Conservation (phyloP, 192 early-diverging fungal genomes). For the Umbelopsis isabellina region DNA sequence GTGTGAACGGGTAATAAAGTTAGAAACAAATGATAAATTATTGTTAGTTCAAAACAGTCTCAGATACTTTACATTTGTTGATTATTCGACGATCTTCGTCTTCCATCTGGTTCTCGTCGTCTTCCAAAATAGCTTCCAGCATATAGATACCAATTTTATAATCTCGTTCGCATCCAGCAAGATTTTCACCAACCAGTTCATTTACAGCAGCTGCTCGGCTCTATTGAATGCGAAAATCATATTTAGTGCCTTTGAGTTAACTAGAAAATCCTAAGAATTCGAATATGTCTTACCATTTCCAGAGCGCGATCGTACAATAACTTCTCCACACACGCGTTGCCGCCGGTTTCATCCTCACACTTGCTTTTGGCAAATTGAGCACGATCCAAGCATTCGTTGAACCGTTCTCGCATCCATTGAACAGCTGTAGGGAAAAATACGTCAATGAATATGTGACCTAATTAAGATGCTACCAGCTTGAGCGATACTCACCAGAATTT, state of each 20-base stretch:
- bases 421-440: constrained; percentile 50
- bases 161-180: constrained; percentile 68
- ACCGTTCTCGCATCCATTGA: constrained; percentile 88
- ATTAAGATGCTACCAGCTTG: not conserved
- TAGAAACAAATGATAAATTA: not conserved
- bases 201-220: constrained; percentile 64
- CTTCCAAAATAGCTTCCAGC: constrained; percentile 72
- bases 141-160: constrained; percentile 80
- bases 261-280: not conserved
- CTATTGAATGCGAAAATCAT: constrained; percentile 27
- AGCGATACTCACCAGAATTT: constrained; percentile 35
- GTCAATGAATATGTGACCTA: not conserved
- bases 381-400: constrained; percentile 88
- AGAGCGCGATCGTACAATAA: constrained; percentile 75
- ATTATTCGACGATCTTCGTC: constrained; percentile 57
- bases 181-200: constrained; percentile 66
- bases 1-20: not conserved
- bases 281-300: constrained; percentile 56
- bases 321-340: constrained; percentile 63
- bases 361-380: constrained; percentile 69
- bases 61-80: constrained; percentile 49
- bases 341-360: constrained; percentile 54
- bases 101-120: constrained; percentile 50
- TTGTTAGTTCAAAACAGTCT: too few relatives aligned
- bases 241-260: not conserved